These are phyloP conservation scores for Metschnikowia lochheadii DNA, from an alignment of 805 yeast genomes.

Conservation along the genomic window DNA sequence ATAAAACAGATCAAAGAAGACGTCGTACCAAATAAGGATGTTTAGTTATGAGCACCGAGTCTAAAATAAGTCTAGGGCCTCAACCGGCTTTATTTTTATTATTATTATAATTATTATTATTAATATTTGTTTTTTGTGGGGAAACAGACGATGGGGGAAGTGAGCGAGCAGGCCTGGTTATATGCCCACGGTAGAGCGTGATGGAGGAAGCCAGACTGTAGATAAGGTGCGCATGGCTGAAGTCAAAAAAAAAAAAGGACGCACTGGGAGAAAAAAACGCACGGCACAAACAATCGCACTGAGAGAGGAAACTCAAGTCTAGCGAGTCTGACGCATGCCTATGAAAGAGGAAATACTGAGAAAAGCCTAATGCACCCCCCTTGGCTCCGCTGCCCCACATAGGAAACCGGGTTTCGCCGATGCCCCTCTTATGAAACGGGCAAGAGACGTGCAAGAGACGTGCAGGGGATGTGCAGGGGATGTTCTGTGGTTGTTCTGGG, in stretches of 20 bases:
- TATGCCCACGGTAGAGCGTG: not conserved
- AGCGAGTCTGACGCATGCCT: not conserved
- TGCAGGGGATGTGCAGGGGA: no score
- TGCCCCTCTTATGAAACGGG: no score
- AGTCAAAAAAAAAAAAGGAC: conserved; percentile 3
- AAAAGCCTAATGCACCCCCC: not conserved
- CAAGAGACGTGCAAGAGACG: no score
- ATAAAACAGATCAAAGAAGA: no score
- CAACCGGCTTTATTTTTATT: no score
- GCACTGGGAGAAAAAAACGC: not conserved
- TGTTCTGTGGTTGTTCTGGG: no score
- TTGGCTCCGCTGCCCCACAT: not conserved
- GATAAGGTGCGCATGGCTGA: conserved; percentile 1
- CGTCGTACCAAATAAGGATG: no score
- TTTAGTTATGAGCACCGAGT: no score
- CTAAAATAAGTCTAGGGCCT: no score
- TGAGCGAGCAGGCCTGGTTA: conserved; percentile 3
- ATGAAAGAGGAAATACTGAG: conserved; percentile 3
- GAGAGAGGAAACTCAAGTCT: not conserved
- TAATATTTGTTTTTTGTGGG: no score
- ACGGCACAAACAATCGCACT: not conserved
- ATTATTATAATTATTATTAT: no score
- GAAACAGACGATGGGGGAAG: not conserved
- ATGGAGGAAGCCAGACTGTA: conserved; percentile 1
- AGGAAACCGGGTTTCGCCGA: not conserved